Evolutionary conservation across 495 filamentous ascomycete species (phyloP).

Genomic region (Niebla homalea): DNA sequence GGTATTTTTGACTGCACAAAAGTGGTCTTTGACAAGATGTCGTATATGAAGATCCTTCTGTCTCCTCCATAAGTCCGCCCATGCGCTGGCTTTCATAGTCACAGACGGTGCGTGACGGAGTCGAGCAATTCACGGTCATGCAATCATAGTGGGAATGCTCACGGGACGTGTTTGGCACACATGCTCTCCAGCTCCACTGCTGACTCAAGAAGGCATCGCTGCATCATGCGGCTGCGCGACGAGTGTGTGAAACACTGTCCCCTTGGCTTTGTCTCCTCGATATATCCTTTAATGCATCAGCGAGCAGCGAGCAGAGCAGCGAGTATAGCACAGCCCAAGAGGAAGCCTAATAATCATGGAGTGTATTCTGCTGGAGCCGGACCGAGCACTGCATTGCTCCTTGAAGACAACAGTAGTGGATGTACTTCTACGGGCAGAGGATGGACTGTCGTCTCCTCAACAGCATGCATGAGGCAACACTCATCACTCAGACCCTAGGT

Average conservation of each 20-base stretch:
- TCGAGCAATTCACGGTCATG: conserved; percentile 35
- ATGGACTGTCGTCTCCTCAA: no score
- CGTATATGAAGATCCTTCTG: not conserved
- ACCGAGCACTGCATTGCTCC: no score
- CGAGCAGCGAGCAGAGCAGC: conserved; percentile 21
- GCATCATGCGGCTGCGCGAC: no score
- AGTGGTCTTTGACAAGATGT: conserved; percentile 1
- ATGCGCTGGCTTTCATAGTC: conserved; percentile 21
- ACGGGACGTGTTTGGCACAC: conserved; percentile 22
- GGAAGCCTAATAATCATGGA: not conserved
- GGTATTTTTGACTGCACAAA: conserved; percentile 10
- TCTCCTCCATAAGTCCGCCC: conserved; percentile 28
- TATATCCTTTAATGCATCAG: conserved; percentile 16
- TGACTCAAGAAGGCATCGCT: conserved; percentile 2
- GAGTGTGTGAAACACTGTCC: no score
- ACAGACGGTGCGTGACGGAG: conserved; percentile 28
- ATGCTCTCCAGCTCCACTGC: conserved; percentile 10
- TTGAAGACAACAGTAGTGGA: no score
- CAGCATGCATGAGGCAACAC: no score
- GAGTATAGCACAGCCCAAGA: conserved; percentile 11
- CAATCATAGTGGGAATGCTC: conserved; percentile 16
- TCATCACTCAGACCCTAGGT: no score
- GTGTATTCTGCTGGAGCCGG: no score
- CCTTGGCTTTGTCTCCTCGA: no score
- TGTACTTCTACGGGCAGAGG: no score